Evolutionary conservation across 2,329 filamentous ascomycete species (phyloP).

Genomic region (Xylaria sp.): DNA sequence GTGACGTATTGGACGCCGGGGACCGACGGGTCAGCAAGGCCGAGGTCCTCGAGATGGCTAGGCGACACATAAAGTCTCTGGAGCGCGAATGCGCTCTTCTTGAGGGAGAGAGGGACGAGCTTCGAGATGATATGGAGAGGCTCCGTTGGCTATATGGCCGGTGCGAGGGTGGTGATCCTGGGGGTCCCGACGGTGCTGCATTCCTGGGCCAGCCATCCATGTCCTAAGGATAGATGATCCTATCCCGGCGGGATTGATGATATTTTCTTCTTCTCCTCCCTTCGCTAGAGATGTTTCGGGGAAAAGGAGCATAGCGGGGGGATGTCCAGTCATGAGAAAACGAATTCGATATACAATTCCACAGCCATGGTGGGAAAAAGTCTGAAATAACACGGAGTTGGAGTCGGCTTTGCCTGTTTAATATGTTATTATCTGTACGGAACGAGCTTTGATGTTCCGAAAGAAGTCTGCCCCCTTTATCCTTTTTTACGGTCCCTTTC

Average conservation of each 20-base stretch:
- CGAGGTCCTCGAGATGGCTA: conserved; percentile 42
- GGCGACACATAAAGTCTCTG: conserved; percentile 37
- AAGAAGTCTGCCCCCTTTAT: not conserved
- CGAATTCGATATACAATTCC: conserved; percentile 2
- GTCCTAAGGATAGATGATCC: conserved; percentile 7
- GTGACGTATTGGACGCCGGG: conserved; percentile 22
- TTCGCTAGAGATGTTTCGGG: not conserved
- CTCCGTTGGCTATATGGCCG: conserved; percentile 30
- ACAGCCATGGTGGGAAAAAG: conserved; percentile 6
- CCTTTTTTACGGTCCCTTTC: not conserved
- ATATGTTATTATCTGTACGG: not conserved
- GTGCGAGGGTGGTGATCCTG: conserved; percentile 23
- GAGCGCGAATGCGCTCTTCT: conserved; percentile 36
- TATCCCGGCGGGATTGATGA: conserved; percentile 2
- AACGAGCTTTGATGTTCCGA: not conserved
- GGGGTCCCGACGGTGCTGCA: conserved; percentile 8
- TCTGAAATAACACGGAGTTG: not conserved
- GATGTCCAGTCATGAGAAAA: conserved; percentile 8
- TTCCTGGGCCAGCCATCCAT: conserved; percentile 14
- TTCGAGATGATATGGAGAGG: conserved; percentile 28
- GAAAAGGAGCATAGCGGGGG: conserved; percentile 5
- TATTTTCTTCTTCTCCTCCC: not conserved
- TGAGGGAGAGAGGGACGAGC: conserved; percentile 36
- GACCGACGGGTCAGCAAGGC: conserved; percentile 38
- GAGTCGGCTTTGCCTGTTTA: not conserved